Conservation (phyloP, 2,329 filamentous ascomycete genomes). For the Scedosporium dehoogii region DNA sequence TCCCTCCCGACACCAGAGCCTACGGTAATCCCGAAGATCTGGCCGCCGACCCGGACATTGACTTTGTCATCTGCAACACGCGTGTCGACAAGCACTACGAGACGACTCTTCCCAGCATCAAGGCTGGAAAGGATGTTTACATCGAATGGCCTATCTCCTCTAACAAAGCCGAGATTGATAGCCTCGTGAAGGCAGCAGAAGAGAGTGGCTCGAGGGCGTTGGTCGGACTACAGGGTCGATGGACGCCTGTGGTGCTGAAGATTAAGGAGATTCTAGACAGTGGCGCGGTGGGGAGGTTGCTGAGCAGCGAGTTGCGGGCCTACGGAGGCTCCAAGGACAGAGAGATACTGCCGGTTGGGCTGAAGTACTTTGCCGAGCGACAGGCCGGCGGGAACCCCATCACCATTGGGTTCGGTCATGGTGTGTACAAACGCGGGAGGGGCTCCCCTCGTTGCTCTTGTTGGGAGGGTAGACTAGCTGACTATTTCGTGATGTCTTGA, state of each 20-base stretch:
- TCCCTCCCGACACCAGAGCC: constrained; percentile 29
- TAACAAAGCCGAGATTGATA: constrained; percentile 25
- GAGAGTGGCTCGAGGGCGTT: constrained; percentile 26
- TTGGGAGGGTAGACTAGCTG: background rate
- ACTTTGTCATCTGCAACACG: constrained; percentile 45
- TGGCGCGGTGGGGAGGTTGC: constrained; percentile 38
- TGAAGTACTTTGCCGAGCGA: constrained; percentile 38
- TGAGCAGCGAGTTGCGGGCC: constrained; percentile 37
- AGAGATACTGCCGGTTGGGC: constrained; percentile 19
- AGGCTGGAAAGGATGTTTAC: constrained; percentile 41
- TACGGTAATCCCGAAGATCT: constrained; percentile 41
- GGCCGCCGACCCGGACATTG: constrained; percentile 31
- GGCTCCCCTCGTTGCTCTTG: too few species aligned
- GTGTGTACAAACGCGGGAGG: constrained; percentile 29
- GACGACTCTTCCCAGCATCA: constrained; percentile 33
- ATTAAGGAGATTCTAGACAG: constrained; percentile 32
- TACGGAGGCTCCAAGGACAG: constrained; percentile 25
- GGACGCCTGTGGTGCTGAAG: constrained; percentile 25
- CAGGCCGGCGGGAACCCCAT: constrained; percentile 34
- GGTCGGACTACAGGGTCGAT: constrained; percentile 41
- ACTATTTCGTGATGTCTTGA: too few species aligned
- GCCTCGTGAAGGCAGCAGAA: constrained; percentile 26
- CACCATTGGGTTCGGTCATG: constrained; percentile 31
- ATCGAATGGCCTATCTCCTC: constrained; percentile 45
- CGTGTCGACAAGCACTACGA: constrained; percentile 42